These are phyloP conservation scores for Cyclotella cryptica DNA, from an alignment of 108 stramenopile species.

Conservation along the genomic window DNA sequence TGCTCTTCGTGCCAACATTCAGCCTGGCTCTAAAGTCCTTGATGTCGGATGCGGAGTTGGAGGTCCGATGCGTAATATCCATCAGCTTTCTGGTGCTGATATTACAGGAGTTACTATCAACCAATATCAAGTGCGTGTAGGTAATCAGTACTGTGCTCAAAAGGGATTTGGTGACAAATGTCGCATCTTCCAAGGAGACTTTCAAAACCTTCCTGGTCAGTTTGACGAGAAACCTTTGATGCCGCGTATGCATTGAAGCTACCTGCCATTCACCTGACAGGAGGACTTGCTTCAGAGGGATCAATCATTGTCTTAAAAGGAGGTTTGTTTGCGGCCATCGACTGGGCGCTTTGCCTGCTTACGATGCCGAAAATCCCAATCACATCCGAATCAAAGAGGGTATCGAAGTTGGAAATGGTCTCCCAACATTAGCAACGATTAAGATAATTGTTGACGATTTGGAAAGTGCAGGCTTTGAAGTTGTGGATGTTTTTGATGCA, in stretches of 20 bases:
- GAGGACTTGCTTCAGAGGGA: slow-evolving; percentile 67
- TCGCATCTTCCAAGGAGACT: slow-evolving; percentile 78
- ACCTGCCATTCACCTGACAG: slow-evolving; percentile 94
- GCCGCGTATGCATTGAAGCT: slow-evolving; percentile 94
- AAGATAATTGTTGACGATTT: slow-evolving; percentile 65
- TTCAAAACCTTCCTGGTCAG: slow-evolving; percentile 73
- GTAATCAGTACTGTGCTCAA: slow-evolving; percentile 80
- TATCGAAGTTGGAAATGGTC: slow-evolving; percentile 93
- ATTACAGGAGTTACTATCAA: slow-evolving; percentile 91
- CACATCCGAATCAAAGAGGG: slow-evolving; percentile 90
- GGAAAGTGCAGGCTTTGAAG: slow-evolving; percentile 82
- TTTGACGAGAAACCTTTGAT: slow-evolving; percentile 70
- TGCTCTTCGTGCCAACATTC: slow-evolving; percentile 56
- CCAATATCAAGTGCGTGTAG: slow-evolving; percentile 87
- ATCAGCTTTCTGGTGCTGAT: slow-evolving; percentile 77
- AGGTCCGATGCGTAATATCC: slow-evolving; percentile 93
- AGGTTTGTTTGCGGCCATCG: slow-evolving; percentile 81
- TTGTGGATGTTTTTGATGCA: slow-evolving; percentile 82
- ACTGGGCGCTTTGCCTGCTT: slow-evolving; percentile 86
- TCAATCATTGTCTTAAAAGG: slow-evolving; percentile 74
- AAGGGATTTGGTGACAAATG: slow-evolving; percentile 72
- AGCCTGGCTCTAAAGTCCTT: slow-evolving; percentile 68
- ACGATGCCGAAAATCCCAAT: slow-evolving; percentile 70
- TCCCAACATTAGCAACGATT: slow-evolving; percentile 77
- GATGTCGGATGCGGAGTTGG: slow-evolving; percentile 95